Evolutionary conservation across 768 basidiomycete species (phyloP), one percentile per base, ranked within the genome.

Genomic region (Tulasnella sp.): DNA sequence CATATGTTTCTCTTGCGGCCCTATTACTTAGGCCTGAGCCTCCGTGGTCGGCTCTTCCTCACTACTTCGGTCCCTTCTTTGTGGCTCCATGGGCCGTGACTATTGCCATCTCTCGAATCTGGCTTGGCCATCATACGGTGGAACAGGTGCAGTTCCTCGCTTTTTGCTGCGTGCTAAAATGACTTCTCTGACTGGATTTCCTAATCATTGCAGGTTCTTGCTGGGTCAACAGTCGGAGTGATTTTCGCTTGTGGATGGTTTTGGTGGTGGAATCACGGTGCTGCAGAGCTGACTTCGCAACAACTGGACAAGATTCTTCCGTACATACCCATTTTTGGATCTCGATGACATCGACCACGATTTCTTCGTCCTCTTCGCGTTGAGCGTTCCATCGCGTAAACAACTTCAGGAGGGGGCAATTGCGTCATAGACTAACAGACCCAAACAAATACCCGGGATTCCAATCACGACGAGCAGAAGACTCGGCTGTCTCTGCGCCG

Each of bases 101-200:
- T 5, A 72, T 77, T 44, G 76, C 76, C 10, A 42, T 42, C 46
- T 77, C 76, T n/a, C 61, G 76, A 32, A 46, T 77, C 13, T 77
- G 76, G 76, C 67, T 77, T 37, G 76, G 76, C 35, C 70, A 77
- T 29, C 76, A 77, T 37, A 77, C 76, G 55, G 32, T 44, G 13
- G 76, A 32, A 7, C 76, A 77, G 70, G 76, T 71, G 42, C 15
- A 23, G 26, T 69, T 72, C 6, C 67, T 42, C 11, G 40, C 29
- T 7, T 5, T 29, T 23, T 48, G 3, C 11, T 20, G n/a, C 67
- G 29, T 29, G 55, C 61, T 74, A 32, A 32, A 11, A n/a, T 13
- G n/a, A 15, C 1, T 61, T 13, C 16, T 40, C 40, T 61, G 15
- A 7, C 35, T 32, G 13, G 35, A 40, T 35, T 46, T 35, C 32